These are phyloP conservation scores for Xylaria telfairii DNA, from an alignment of 495 filamentous ascomycete species.

Conservation along the genomic window DNA sequence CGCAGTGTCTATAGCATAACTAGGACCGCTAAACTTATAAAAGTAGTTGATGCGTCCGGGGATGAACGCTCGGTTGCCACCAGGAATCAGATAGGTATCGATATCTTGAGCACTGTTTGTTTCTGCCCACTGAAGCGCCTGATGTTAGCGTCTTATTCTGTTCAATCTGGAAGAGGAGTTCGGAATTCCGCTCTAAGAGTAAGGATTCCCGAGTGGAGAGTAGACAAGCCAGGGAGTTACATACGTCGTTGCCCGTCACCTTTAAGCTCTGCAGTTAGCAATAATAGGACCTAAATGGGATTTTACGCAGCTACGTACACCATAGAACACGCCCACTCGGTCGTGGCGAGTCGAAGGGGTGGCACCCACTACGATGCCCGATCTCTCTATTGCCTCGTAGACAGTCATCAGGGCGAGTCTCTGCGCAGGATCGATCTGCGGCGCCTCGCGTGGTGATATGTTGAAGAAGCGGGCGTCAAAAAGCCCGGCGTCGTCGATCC, in stretches of 20 bases:
- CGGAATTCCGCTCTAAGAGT: too few relatives aligned
- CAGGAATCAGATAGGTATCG: constrained; percentile 83
- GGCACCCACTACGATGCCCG: constrained; percentile 72
- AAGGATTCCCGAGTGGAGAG: too few relatives aligned
- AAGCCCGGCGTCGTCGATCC: constrained; percentile 15
- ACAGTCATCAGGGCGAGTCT: constrained; percentile 74
- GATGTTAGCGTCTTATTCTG: too few relatives aligned
- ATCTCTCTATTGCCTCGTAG: constrained; percentile 83
- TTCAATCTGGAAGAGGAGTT: too few relatives aligned
- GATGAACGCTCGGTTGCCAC: constrained; percentile 73
- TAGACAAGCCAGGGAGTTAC: too few relatives aligned
- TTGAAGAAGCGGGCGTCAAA: constrained; percentile 76
- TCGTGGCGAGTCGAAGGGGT: neutral
- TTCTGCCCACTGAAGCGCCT: constrained; percentile 80
- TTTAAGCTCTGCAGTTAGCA: too few relatives aligned
- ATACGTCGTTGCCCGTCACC: too few relatives aligned
- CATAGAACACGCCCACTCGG: neutral
- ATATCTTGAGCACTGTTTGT: constrained; percentile 75
- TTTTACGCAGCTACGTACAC: constrained; percentile 70
- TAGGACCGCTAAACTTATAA: constrained; percentile 51
- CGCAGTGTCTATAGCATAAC: constrained; percentile 50
- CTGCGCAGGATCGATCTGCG: constrained; percentile 80
- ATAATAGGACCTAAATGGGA: too few relatives aligned
- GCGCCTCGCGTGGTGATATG: constrained; percentile 83
- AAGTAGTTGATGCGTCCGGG: constrained; percentile 54